A percentile compares a stretch with the other conserved stretches of the same genome.
Conservation (phyloP, 306 rosid genomes). For the Medicago truncatula region MtrunA17r5.0-ANR NC_053048.1:36363501-36364000, state of each 20-base stretch:
- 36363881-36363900: constrained; percentile 21
- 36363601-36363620: neutral
- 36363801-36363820: constrained; percentile 20
- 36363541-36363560: constrained; percentile 8
- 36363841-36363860: constrained; percentile 1
- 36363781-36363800: constrained; percentile 5
- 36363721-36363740: constrained; percentile 19
- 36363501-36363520: constrained; percentile 30
- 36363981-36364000: neutral
- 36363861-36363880: neutral
- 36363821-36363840: constrained; percentile 1
- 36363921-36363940: neutral
- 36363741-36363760: constrained; percentile 10
- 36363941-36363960: constrained; percentile 15
- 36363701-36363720: constrained; percentile 13
- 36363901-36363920: neutral
- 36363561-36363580: constrained; percentile 33
- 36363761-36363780: constrained; percentile 2
- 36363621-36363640: constrained; percentile 29
- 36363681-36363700: neutral
- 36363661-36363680: neutral
- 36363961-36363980: constrained; percentile 16
- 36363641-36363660: neutral
- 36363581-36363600: constrained; percentile 2
- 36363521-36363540: constrained; percentile 35